Evolutionary conservation across 2,329 filamentous ascomycete species (phyloP), one percentile per base, ranked within the genome.

Genomic region (Penicillium sp.): DNA sequence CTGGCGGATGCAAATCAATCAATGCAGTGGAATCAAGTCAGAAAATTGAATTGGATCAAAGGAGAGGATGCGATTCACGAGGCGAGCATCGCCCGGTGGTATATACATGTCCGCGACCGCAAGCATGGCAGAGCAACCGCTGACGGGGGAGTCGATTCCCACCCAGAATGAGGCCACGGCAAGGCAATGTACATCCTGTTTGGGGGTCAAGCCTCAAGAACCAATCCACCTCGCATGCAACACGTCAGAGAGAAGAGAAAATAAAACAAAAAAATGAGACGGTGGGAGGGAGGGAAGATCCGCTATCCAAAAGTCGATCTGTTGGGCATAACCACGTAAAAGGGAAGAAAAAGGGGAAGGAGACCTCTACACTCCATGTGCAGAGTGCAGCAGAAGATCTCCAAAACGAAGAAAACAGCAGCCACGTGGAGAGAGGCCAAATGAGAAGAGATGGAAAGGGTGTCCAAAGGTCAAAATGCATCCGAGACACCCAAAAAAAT

Each of bases 311-410:
- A 39, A 38, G 56, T 56, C 59, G 54, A 62, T 64, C 63, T 66
- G 63, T 63, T 63, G 65, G 61, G 63, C 66, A 66, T 68, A 64
- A 67, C 60, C 66, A 67, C 67, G 61, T 69, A 67, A 66, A 62
- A 53, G 46, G 49, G 49, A 45, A 47, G 55, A 44, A 37, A 32
- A 32, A 32, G 29, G 29, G 29, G 29, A 32, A 11, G 29, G 29
- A 32, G 29, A 11, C 29, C 7, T 11, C 7, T 4, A 32, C 3
- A 32, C 7, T 7, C 29, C 29, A 39, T 53, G 51, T 50, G 48
- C 52, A 50, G 51, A 54, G 49, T 52, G 45, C 48, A 6, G 29
- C 29, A 39, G 32, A 18, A 18, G 3, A 18, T 54, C 53, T 54
- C 51, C 49, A 55, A 39, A 54, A 50, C 50, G 48, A 53, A 50